Evolutionary conservation across 2,329 filamentous ascomycete genomes (phyloP).

Genomic region (Pezicula carpinea): DNA sequence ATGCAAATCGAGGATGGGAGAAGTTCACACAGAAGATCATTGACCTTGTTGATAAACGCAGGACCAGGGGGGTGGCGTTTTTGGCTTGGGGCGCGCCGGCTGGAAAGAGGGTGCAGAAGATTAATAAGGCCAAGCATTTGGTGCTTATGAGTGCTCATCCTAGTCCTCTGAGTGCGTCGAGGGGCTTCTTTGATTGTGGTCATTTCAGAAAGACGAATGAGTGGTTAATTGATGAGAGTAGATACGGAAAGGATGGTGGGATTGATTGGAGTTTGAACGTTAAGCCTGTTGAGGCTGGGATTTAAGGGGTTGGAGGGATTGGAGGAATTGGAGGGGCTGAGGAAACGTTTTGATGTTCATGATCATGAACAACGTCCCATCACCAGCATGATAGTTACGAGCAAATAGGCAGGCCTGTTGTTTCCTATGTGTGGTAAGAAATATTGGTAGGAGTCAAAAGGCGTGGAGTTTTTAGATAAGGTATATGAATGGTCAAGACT

Average conservation of each 20-base stretch:
- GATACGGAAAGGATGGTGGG: constrained; percentile 74
- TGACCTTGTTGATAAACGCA: constrained; percentile 74
- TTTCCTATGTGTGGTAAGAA: neutral
- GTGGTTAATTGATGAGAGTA: constrained; percentile 61
- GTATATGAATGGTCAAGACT: constrained; percentile 24
- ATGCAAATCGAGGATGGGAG: constrained; percentile 88
- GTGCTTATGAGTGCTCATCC: constrained; percentile 88
- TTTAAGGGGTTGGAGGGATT: neutral
- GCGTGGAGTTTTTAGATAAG: neutral
- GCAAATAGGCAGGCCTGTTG: too few relatives aligned
- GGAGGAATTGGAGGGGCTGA: neutral
- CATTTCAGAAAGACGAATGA: constrained; percentile 81
- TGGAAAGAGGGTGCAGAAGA: constrained; percentile 68
- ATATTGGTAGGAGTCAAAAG: neutral
- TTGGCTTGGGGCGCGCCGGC: constrained; percentile 90
- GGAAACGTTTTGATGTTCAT: too few relatives aligned
- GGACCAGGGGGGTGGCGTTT: constrained; percentile 82
- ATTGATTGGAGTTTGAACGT: constrained; percentile 74
- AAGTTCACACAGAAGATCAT: constrained; percentile 87
- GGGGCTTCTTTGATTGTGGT: constrained; percentile 78
- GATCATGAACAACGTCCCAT: too few relatives aligned
- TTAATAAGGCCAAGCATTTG: constrained; percentile 70
- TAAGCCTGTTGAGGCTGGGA: constrained; percentile 10
- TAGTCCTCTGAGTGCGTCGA: constrained; percentile 79
- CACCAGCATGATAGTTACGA: too few relatives aligned